These are phyloP conservation scores for Fragilariopsis cylindrus DNA, from an alignment of 108 stramenopile genomes.

Conservation along the genomic window DNA sequence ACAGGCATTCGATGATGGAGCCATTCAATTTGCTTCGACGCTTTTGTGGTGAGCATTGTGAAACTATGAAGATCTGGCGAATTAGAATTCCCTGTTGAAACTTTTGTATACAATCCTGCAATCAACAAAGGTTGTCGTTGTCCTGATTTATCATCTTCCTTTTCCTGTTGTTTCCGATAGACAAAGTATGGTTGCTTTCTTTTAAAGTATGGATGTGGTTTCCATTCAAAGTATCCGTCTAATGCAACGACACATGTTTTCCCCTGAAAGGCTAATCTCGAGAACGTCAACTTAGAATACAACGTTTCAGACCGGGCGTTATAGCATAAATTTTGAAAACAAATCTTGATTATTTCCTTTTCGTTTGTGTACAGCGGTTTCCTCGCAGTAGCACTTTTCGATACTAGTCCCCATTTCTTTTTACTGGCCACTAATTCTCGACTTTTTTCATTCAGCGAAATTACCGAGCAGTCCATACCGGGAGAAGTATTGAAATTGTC, in stretches of 20 bases:
- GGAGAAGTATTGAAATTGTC: constrained; percentile 64
- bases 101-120: constrained; percentile 70
- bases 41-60: constrained; percentile 79
- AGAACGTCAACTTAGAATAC: constrained; percentile 67
- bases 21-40: constrained; percentile 52
- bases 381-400: constrained; percentile 51
- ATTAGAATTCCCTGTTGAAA: constrained; percentile 48
- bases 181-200: constrained; percentile 85
- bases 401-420: constrained; percentile 78
- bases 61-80: constrained; percentile 58
- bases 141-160: background rate
- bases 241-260: constrained; percentile 71
- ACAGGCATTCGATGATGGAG: constrained; percentile 78
- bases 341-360: constrained; percentile 45
- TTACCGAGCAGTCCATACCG: constrained; percentile 42
- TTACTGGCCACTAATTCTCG: constrained; percentile 24
- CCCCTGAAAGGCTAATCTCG: constrained; percentile 34
- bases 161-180: constrained; percentile 18
- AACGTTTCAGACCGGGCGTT: constrained; percentile 84
- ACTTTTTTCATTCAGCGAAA: constrained; percentile 36
- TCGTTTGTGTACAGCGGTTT: constrained; percentile 35
- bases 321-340: constrained; percentile 70
- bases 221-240: constrained; percentile 90
- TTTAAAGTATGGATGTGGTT: constrained; percentile 29
- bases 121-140: constrained; percentile 41